phyloP scores from a whole-genome alignment of 306 rosid species.

The Coriaria nepalensis region DNA sequence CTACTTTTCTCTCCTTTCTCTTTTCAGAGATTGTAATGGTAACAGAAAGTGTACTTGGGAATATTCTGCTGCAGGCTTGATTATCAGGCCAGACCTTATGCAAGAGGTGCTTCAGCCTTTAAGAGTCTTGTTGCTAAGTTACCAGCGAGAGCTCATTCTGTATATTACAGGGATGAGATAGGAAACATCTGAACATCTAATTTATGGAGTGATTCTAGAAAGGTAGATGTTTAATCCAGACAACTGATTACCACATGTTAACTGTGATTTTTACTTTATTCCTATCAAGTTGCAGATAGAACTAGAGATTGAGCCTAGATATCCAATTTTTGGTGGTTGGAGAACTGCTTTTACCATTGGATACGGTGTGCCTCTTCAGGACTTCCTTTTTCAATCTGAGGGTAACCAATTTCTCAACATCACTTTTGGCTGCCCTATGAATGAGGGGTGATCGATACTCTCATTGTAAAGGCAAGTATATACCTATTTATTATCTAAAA shows the following conservation, averaged over 20 bases:
- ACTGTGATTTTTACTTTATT: slow-evolving; percentile 6
- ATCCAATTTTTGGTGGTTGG: slow-evolving; percentile 98
- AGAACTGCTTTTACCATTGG: slow-evolving; percentile 84
- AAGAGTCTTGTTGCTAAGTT: slow-evolving; percentile 69
- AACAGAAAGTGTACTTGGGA: slow-evolving; percentile 15
- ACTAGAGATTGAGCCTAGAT: slow-evolving; percentile 87
- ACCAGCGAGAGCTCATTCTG: slow-evolving; percentile 91
- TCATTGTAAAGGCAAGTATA: slow-evolving; percentile 56
- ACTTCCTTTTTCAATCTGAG: slow-evolving; percentile 59
- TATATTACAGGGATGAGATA: slow-evolving; percentile 87
- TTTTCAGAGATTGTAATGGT: slow-evolving; percentile 13
- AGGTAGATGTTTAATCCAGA: slow-evolving; percentile 29
- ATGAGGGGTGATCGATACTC: slow-evolving; percentile 63
- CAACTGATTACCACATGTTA: neutral
- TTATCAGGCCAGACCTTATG: slow-evolving; percentile 68
- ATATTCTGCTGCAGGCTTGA: slow-evolving; percentile 62
- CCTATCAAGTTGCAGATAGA: slow-evolving; percentile 40
- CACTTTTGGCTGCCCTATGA: slow-evolving; percentile 67
- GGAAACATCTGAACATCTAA: slow-evolving; percentile 95
- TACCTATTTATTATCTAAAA: too few species aligned
- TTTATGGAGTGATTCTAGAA: slow-evolving; percentile 85
- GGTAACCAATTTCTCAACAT: slow-evolving; percentile 72
- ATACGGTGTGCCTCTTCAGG: slow-evolving; percentile 78
- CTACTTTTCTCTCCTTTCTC: slow-evolving; percentile 6
- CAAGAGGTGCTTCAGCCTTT: slow-evolving; percentile 75